These are phyloP conservation scores for Chlorella ohadii DNA, from an alignment of 139 green algal genomes.

Conservation along the genomic window DNA sequence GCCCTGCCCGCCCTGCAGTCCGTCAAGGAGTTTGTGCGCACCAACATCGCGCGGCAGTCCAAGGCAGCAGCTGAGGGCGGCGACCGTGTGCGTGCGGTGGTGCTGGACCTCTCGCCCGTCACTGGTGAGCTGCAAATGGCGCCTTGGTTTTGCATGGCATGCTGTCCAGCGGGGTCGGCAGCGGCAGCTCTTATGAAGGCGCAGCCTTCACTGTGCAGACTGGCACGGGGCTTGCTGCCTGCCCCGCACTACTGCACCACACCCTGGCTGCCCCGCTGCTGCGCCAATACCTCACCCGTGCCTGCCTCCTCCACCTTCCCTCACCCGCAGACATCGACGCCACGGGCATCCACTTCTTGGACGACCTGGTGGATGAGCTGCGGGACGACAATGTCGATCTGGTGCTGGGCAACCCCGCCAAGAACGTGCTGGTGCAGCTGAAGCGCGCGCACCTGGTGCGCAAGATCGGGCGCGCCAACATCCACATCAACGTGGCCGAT, in stretches of 20 bases:
- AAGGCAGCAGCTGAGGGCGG: conserved; percentile 56
- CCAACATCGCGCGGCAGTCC: neutral
- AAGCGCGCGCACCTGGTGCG: conserved; percentile 20
- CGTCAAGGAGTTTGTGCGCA: conserved; percentile 13
- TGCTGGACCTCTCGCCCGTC: conserved; percentile 53
- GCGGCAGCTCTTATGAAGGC: too few relatives aligned
- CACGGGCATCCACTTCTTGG: conserved; percentile 67
- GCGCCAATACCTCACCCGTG: too few relatives aligned
- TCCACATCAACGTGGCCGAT: conserved; percentile 18
- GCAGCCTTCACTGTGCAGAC: too few relatives aligned
- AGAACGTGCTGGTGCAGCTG: conserved; percentile 24
- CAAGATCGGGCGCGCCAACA: conserved; percentile 20
- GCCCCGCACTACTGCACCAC: neutral
- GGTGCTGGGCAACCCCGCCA: conserved; percentile 69
- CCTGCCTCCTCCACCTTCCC: too few relatives aligned
- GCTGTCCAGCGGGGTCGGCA: too few relatives aligned
- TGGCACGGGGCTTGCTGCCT: neutral
- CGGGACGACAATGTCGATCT: conserved; percentile 51
- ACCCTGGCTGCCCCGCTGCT: neutral
- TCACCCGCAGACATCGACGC: conserved; percentile 77
- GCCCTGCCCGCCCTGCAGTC: conserved; percentile 72
- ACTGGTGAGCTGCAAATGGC: conserved; percentile 18
- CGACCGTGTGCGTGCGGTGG: conserved; percentile 65
- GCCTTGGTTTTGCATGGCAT: too few relatives aligned
- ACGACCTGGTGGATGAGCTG: conserved; percentile 48